Evolutionary conservation across 306 rosid species (phyloP).

Genomic region (Begonia fuchsioides): DNA sequence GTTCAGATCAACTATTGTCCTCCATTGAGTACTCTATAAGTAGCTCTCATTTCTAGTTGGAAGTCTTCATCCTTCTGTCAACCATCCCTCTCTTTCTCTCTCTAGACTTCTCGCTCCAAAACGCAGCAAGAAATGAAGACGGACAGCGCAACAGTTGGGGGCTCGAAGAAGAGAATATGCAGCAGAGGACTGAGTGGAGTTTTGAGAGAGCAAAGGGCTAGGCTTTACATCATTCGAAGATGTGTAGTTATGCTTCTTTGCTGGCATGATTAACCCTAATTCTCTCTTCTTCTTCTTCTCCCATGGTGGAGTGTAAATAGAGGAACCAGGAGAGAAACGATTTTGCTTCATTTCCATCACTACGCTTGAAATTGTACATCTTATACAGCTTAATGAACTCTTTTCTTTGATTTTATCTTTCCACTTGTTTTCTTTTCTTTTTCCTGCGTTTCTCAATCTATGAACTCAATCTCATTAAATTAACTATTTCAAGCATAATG

Average conservation of each 20-base stretch:
- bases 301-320: too few species aligned
- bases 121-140: slow-evolving; percentile 30
- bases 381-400: too few species aligned
- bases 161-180: slow-evolving; percentile 43
- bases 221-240: slow-evolving; percentile 48
- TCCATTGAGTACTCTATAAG: slow-evolving; percentile 23
- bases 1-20: neutral
- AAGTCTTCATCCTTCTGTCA: slow-evolving; percentile 13
- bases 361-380: too few species aligned
- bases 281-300: too few species aligned
- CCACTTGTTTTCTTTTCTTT: too few species aligned
- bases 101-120: neutral
- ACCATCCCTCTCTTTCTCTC: slow-evolving; percentile 1
- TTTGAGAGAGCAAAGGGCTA: slow-evolving; percentile 46
- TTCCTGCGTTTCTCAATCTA: too few species aligned
- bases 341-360: too few species aligned
- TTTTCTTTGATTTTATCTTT: too few species aligned
- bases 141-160: slow-evolving; percentile 22
- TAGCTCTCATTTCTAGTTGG: slow-evolving; percentile 5
- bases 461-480: too few species aligned
- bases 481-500: too few species aligned
- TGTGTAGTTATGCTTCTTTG: slow-evolving; percentile 71
- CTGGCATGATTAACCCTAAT: slow-evolving; percentile 33
- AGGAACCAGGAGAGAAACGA: too few species aligned
- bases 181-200: slow-evolving; percentile 47